Percentiles rank a stretch among this genome's conserved stretches.
phyloP scores from a whole-genome alignment of 805 yeast species.

The Barnettozyma vustinii region DNA sequence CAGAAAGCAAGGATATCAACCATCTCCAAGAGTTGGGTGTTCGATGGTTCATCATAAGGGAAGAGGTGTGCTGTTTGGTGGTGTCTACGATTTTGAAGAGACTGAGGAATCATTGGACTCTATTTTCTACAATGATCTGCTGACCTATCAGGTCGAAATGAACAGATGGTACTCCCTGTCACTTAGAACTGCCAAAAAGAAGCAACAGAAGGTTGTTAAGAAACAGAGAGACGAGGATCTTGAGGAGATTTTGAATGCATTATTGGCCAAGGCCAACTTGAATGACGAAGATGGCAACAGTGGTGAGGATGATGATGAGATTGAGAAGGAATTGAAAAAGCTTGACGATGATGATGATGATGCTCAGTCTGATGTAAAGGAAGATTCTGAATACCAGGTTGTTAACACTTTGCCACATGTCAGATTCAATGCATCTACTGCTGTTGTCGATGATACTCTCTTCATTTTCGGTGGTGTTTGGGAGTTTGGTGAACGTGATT shows the following conservation, averaged over 20 bases:
- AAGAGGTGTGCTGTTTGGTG: slow-evolving; percentile 90
- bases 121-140: slow-evolving; percentile 72
- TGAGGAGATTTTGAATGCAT: slow-evolving; percentile 72
- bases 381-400: slow-evolving; percentile 32
- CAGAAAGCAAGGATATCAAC: slow-evolving; percentile 83
- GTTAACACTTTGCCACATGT: slow-evolving; percentile 73
- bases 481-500: slow-evolving; percentile 86
- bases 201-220: slow-evolving; percentile 41
- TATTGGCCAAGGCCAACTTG: slow-evolving; percentile 67
- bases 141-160: slow-evolving; percentile 76
- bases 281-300: slow-evolving; percentile 38
- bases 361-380: slow-evolving; percentile 1
- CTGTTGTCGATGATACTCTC: slow-evolving; percentile 78
- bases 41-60: slow-evolving; percentile 85
- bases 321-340: slow-evolving; percentile 45
- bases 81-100: slow-evolving; percentile 92
- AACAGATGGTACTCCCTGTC: slow-evolving; percentile 83
- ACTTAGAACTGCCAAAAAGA: slow-evolving; percentile 57
- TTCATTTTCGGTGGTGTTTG: slow-evolving; percentile 88
- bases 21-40: slow-evolving; percentile 93
- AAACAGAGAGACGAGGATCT: slow-evolving; percentile 55
- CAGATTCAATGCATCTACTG: slow-evolving; percentile 78
- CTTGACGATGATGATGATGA: slow-evolving; percentile 27
- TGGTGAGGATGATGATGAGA: slow-evolving; percentile 39
- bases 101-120: slow-evolving; percentile 90